A percentile compares a stretch with the other conserved stretches of the same genome.
These are phyloP conservation scores for Plasmodium adleri DNA, from an alignment of 169 alveolate genomes.

Conservation along the genomic window DNA sequence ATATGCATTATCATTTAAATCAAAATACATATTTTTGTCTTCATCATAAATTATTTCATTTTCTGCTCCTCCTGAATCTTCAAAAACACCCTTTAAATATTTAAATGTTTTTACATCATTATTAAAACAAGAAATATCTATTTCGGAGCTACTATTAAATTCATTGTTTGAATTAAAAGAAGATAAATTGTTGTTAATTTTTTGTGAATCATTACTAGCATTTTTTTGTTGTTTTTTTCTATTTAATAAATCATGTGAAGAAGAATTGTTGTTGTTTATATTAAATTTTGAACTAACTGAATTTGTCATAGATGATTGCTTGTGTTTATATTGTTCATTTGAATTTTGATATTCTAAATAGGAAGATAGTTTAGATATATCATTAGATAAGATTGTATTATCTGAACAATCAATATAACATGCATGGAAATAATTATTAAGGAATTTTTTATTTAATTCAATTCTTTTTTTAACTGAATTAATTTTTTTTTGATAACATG, in stretches of 20 bases:
- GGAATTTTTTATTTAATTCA: constrained; percentile 27
- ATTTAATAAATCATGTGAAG: neutral
- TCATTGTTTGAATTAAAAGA: neutral
- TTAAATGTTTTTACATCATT: neutral
- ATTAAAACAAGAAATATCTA: constrained; percentile 16
- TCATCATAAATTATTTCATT: constrained; percentile 62
- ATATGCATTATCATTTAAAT: constrained; percentile 50
- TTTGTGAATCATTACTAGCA: neutral
- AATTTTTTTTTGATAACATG: constrained; percentile 15
- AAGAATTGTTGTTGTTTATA: neutral
- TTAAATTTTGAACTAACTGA: constrained; percentile 6
- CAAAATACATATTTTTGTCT: constrained; percentile 47
- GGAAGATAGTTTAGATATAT: constrained; percentile 22
- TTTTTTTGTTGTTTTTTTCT: neutral
- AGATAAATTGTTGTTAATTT: neutral
- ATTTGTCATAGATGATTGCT: neutral
- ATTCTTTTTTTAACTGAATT: constrained; percentile 43
- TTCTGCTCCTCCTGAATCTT: constrained; percentile 30
- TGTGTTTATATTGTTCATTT: neutral
- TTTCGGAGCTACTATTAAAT: neutral
- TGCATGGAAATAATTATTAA: constrained; percentile 36
- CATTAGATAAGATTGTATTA: constrained; percentile 16
- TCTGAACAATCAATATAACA: constrained; percentile 35
- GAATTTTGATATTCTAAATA: constrained; percentile 30
- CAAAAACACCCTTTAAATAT: constrained; percentile 25